Conservation (phyloP, 2,329 filamentous ascomycete genomes). For the Xylaria polymorpha region DNA sequence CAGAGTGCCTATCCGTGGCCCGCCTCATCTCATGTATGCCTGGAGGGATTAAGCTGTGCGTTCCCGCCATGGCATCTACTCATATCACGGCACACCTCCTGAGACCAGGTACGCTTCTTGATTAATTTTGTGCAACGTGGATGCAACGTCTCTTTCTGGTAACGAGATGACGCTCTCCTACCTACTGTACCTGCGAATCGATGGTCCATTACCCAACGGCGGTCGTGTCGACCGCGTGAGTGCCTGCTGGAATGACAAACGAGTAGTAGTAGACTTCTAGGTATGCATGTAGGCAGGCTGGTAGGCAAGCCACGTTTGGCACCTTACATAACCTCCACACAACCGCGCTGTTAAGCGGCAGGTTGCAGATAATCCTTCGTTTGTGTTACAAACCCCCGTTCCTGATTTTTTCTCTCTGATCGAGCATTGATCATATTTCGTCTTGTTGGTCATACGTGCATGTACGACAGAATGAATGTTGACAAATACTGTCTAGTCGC, state of each 20-base stretch:
- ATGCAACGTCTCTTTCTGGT: slow-evolving; percentile 29
- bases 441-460: slow-evolving; percentile 6
- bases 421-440: neutral
- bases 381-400: neutral
- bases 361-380: slow-evolving; percentile 12
- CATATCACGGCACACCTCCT: neutral
- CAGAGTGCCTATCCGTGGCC: neutral
- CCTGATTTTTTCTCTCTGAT: neutral
- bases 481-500: slow-evolving; percentile 15
- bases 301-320: slow-evolving; percentile 2
- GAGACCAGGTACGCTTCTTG: slow-evolving; percentile 7
- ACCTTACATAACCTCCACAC: slow-evolving; percentile 14
- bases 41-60: slow-evolving; percentile 4
- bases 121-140: slow-evolving; percentile 18
- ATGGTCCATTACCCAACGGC: slow-evolving; percentile 13
- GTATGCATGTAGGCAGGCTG: slow-evolving; percentile 6
- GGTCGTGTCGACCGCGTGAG: neutral
- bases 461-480: neutral
- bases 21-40: slow-evolving; percentile 11
- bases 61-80: slow-evolving; percentile 14
- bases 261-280: neutral
- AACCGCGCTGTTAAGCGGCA: neutral
- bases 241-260: neutral
- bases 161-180: slow-evolving; percentile 10
- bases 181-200: neutral